Evolutionary conservation across 129 eudicot genomes (phyloP), one percentile per base, ranked within the genome.

Genomic region (Artemisia tridentata): DNA sequence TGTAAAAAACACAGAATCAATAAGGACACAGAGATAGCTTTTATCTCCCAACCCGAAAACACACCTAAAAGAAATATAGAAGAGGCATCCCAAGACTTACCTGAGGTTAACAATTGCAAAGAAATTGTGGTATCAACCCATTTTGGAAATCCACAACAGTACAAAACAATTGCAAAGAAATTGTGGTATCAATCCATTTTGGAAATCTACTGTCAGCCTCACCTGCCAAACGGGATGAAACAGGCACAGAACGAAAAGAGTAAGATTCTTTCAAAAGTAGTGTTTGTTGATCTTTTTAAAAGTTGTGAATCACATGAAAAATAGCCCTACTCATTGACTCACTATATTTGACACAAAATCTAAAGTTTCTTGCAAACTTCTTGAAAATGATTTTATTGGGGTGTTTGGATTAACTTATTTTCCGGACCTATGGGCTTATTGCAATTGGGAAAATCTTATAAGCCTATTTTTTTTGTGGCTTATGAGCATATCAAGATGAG

Each of bases 191-290:
- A 10, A 78, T 78, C 17, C 85, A 77, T 65, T 72, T 68, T 63
- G 86, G 45, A 52, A 0, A 63, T 93, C 43, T 93, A 93, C 83
- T 93, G 98, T 53, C 97, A 93, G 29, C 87, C 84, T 72, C 97
- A 93, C 77, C 57, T 93, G 70, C 98, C 98, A 19, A 93, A 84
- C 96, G n/a, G n/a, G n/a, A n/a, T n/a, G n/a, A n/a, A n/a, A n/a
- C n/a, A 97, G 60, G 97, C 96, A 4, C 77, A 97, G 78, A 93
- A 93, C 18, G 96, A 97, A 17, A 93, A 90, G 62, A 87, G 87
- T 69, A 75, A 97, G 76, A 93, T 93, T 43, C 67, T 93, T 68
- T 93, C 98, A 15, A 93, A 93, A 77, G 98, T 89, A 72, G 92
- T 87, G 34, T 93, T 87, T 68, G 25, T 93, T 16, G 97, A 89